These are phyloP conservation scores for Syzygium malaccense DNA, from an alignment of 441 rosid genomes.

Conservation along the genomic window DNA sequence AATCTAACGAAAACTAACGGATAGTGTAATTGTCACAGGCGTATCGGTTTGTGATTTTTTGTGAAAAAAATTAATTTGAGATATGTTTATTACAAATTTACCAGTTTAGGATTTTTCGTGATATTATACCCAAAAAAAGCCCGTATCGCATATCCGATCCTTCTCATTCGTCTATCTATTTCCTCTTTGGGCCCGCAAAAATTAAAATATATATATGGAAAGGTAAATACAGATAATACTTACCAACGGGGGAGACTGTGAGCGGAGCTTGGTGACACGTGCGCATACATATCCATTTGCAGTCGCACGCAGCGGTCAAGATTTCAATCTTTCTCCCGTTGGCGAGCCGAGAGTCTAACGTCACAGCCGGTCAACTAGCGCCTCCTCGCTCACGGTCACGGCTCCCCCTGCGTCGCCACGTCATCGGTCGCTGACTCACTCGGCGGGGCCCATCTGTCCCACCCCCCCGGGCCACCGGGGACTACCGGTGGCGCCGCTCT, in stretches of 20 bases:
- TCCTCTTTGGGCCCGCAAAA: neutral
- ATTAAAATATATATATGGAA: neutral
- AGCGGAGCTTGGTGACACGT: neutral
- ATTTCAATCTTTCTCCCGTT: neutral
- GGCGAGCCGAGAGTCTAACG: neutral
- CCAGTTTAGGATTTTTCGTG: no score
- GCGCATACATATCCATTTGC: neutral
- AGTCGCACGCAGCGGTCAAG: neutral
- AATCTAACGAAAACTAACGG: no score
- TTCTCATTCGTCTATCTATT: neutral
- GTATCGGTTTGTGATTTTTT: no score
- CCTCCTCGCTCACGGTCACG: neutral
- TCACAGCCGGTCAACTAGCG: neutral
- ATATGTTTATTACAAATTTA: no score
- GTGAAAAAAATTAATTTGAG: no score
- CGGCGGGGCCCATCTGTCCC: neutral
- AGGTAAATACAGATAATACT: neutral
- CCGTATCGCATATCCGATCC: neutral
- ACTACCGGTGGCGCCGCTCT: neutral
- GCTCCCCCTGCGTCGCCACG: neutral
- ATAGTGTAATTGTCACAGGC: fast-evolving
- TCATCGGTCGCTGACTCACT: neutral
- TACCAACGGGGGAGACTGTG: neutral
- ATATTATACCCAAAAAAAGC: no score
- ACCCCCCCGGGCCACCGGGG: neutral